Conservation (phyloP, 2,329 filamentous ascomycete species). For the Canariomyces notabilis region DNA sequence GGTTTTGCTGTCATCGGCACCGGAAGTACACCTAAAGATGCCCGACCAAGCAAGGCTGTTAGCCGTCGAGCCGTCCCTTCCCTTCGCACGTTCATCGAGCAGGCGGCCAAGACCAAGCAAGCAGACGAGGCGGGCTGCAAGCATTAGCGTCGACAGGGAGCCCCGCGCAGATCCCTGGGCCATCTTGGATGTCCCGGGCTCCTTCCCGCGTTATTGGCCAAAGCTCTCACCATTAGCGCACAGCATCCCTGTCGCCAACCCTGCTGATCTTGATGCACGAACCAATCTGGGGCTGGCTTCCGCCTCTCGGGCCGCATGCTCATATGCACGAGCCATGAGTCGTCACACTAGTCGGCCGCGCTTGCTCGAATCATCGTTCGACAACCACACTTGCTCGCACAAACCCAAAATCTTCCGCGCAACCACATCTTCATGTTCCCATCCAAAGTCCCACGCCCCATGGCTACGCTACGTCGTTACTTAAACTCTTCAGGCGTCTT, state of each 20-base stretch:
- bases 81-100: background rate
- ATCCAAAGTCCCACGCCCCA: constrained; percentile 12
- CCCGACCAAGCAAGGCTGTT: background rate
- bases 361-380: constrained; percentile 33
- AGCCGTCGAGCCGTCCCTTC: background rate
- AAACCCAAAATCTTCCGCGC: constrained; percentile 6
- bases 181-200: constrained; percentile 13
- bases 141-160: constrained; percentile 12
- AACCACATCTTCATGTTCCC: constrained; percentile 6
- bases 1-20: background rate
- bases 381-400: constrained; percentile 18
- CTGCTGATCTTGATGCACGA: constrained; percentile 30
- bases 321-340: constrained; percentile 40
- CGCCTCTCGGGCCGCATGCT: constrained; percentile 41
- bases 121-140: background rate
- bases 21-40: background rate
- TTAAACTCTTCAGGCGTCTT: background rate
- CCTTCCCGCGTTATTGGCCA: constrained; percentile 26
- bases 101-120: background rate
- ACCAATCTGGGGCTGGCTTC: constrained; percentile 39
- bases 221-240: constrained; percentile 22
- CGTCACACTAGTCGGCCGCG: constrained; percentile 36
- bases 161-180: constrained; percentile 4
- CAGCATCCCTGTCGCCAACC: constrained; percentile 23
- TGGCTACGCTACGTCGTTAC: constrained; percentile 18